phyloP scores from a whole-genome alignment of 2,329 filamentous ascomycete genomes.

The Exophiala sp. region DNA sequence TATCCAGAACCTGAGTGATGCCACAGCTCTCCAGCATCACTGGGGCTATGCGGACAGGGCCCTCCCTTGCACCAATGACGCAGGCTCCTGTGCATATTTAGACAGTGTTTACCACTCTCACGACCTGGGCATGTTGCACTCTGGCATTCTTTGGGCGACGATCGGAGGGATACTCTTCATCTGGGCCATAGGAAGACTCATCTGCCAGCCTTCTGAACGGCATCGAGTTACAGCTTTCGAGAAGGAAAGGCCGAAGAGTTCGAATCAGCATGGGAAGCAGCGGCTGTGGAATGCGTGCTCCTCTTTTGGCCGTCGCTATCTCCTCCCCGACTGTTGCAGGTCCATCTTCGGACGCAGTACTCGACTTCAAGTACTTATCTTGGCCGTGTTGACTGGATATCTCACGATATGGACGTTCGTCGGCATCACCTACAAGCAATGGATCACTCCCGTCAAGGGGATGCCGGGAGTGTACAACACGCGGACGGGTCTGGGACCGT shows the following conservation, averaged over 20 bases:
- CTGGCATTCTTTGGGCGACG: constrained; percentile 55
- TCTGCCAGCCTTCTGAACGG: neutral
- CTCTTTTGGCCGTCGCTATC: constrained; percentile 46
- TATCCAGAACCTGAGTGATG: constrained; percentile 47
- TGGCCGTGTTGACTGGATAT: constrained; percentile 59
- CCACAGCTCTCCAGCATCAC: constrained; percentile 42
- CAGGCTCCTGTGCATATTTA: constrained; percentile 55
- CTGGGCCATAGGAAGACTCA: constrained; percentile 37
- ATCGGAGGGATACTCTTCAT: constrained; percentile 48
- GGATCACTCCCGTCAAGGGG: constrained; percentile 65
- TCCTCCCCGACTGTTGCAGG: constrained; percentile 60
- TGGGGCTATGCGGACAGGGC: constrained; percentile 57
- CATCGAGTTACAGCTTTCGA: neutral
- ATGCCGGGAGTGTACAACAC: constrained; percentile 58
- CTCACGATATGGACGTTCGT: constrained; percentile 66
- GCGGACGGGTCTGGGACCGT: constrained; percentile 63
- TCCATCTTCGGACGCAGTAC: constrained; percentile 65
- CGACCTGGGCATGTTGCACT: constrained; percentile 54
- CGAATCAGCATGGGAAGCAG: constrained; percentile 8
- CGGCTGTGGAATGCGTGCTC: constrained; percentile 39
- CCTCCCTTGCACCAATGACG: constrained; percentile 57
- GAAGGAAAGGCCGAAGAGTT: neutral
- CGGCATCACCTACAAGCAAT: constrained; percentile 65
- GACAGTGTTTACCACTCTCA: constrained; percentile 55
- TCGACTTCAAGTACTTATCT: constrained; percentile 62